Evolutionary conservation across 2,329 filamentous ascomycete species (phyloP).

Genomic region (Talaromyces sp.): DNA sequence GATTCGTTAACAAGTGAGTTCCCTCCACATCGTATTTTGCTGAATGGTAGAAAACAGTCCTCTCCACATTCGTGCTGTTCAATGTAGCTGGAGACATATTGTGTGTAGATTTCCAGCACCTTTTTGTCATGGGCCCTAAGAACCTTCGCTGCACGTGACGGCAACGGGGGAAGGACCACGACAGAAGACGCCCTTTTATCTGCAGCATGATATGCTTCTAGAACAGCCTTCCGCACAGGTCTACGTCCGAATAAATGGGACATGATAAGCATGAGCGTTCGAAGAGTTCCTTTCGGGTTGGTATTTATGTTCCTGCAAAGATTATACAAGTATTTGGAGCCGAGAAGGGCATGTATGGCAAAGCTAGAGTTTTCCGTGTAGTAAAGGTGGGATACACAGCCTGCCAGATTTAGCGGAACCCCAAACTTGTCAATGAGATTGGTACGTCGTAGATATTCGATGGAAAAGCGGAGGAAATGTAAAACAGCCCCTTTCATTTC

Average conservation of each 20-base stretch:
- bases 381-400: slow-evolving; percentile 71
- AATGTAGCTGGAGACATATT: slow-evolving; percentile 70
- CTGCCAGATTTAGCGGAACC: slow-evolving; percentile 71
- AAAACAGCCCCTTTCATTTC: slow-evolving; percentile 69
- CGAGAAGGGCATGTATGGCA: slow-evolving; percentile 74
- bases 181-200: slow-evolving; percentile 64
- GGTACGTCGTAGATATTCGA: slow-evolving; percentile 75
- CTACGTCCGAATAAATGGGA: slow-evolving; percentile 69
- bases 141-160: slow-evolving; percentile 58
- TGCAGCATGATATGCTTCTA: slow-evolving; percentile 39
- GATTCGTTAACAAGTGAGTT: slow-evolving; percentile 24
- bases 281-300: slow-evolving; percentile 54
- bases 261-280: slow-evolving; percentile 69
- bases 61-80: slow-evolving; percentile 61
- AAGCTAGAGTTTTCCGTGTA: slow-evolving; percentile 76
- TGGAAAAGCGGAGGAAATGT: slow-evolving; percentile 78
- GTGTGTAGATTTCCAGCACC: slow-evolving; percentile 66
- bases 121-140: slow-evolving; percentile 66
- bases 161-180: slow-evolving; percentile 67
- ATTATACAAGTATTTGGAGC: slow-evolving; percentile 68
- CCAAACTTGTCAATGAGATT: slow-evolving; percentile 64
- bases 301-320: slow-evolving; percentile 62
- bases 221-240: slow-evolving; percentile 49
- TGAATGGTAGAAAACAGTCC: slow-evolving; percentile 64
- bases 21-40: slow-evolving; percentile 41